Evolutionary conservation across 106 monocot species (phyloP).

Genomic region (Phalaenopsis equestris): DNA sequence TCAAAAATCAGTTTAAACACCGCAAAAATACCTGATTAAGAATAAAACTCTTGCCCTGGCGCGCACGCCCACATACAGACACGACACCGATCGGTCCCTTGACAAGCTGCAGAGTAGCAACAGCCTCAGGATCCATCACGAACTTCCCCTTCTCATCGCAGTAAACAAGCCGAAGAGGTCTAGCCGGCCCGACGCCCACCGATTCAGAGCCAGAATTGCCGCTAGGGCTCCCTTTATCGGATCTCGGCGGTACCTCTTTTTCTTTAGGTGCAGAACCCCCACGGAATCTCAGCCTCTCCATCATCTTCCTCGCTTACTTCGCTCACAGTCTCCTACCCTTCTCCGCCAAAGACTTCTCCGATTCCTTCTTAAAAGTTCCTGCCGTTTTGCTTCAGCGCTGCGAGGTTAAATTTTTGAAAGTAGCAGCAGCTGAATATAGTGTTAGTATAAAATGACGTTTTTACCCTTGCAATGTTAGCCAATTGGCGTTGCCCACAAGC

Average conservation of each 20-base stretch:
- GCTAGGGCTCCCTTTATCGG: slow-evolving; percentile 9
- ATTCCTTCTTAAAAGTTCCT: not conserved
- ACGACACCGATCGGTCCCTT: slow-evolving; percentile 70
- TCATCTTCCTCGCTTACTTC: slow-evolving; percentile 19
- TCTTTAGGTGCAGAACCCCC: slow-evolving; percentile 36
- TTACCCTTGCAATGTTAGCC: too few relatives aligned
- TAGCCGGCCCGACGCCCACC: slow-evolving; percentile 30
- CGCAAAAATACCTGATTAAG: slow-evolving; percentile 44
- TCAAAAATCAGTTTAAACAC: not conserved
- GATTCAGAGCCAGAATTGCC: slow-evolving; percentile 9
- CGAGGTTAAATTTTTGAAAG: not conserved
- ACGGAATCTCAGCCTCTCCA: slow-evolving; percentile 59
- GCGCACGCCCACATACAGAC: slow-evolving; percentile 73
- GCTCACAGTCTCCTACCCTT: not conserved
- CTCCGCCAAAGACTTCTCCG: not conserved
- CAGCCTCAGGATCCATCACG: slow-evolving; percentile 86
- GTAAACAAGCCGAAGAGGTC: slow-evolving; percentile 64
- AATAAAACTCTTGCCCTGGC: slow-evolving; percentile 76
- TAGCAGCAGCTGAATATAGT: too few relatives aligned
- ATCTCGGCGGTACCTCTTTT: not conserved
- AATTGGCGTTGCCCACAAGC: too few relatives aligned
- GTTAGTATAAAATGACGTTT: too few relatives aligned
- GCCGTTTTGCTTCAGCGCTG: not conserved
- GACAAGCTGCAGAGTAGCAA: slow-evolving; percentile 73
- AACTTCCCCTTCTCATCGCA: slow-evolving; percentile 75